Evolutionary conservation across 805 yeast species (phyloP), one percentile per base, ranked within the genome.

Genomic region (Lachancea mirantina): DNA sequence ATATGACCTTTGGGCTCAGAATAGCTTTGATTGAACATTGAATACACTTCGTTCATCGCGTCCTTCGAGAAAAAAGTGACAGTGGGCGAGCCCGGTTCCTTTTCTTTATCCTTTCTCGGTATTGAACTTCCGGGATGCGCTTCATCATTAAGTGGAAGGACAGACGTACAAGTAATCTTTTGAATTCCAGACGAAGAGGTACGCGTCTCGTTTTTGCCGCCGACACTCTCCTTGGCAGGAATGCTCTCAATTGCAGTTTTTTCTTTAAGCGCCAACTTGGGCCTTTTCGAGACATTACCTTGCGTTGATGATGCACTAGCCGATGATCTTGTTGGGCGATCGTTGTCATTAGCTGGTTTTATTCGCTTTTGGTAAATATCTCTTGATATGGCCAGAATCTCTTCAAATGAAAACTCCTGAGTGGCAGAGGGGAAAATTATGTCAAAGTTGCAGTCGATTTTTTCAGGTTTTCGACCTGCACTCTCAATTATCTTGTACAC

Each of bases 21-120:
- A 23, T 46, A 38, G 24, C 47, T 38, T 31, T 70, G 74, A 47
- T 79, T 83, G 52, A 84, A 82, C 85, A 85, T 82, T 10, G 73
- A 69, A 40, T 71, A 63, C 0, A 85, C 78, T 44, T 84, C 95
- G 34, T 74, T 72, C 36, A 76, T 70, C 2, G 95, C 89, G 46
- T 76, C 74, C 31, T 76, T 74, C 1, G 95, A 80, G 50, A 70
- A 79, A 49, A 78, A 60, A 0, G 96, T 87, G 42, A 81, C 69
- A 0, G 95, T 85, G 1, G 94, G 94, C 0, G 94, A 80, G 9
- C 65, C 61, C 3, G 74, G 70, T n/a, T n/a, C n/a, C n/a, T n/a
- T n/a, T n/a, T n/a, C n/a, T n/a, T n/a, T n/a, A n/a, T n/a, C n/a
- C n/a, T n/a, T n/a, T n/a, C n/a, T n/a, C n/a, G n/a, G n/a, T n/a